phyloP scores from a whole-genome alignment of 78 protist genomes.

The Cyanophora paradoxa region DNA sequence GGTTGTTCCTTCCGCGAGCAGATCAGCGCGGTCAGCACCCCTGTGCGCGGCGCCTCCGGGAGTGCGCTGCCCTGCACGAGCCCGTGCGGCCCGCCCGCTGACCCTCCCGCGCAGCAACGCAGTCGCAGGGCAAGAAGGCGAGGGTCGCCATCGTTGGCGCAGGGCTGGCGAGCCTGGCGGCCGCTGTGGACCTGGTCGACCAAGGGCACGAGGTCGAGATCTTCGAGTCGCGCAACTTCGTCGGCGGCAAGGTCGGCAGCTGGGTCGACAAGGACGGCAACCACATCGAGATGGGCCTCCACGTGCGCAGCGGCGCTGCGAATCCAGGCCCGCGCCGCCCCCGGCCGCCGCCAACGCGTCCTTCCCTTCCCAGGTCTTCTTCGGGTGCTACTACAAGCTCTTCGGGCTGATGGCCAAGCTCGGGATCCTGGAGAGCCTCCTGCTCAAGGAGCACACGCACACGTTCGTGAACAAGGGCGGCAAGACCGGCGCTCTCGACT shows the following conservation, averaged over 20 bases:
- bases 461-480: conserved; percentile 30
- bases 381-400: conserved; percentile 42
- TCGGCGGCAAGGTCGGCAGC: conserved; percentile 25
- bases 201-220: conserved; percentile 32
- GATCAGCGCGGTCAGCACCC: too few species aligned
- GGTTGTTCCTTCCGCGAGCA: too few species aligned
- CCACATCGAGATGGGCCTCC: conserved; percentile 44
- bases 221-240: conserved; percentile 25
- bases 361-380: too few species aligned
- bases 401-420: conserved; percentile 16
- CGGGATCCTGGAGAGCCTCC: neutral
- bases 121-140: too few species aligned
- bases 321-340: too few species aligned
- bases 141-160: conserved; percentile 23
- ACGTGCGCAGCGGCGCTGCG: too few species aligned
- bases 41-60: too few species aligned
- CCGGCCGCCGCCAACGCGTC: too few species aligned
- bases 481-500: conserved; percentile 24
- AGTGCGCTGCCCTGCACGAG: too few species aligned
- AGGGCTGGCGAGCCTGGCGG: conserved; percentile 31
- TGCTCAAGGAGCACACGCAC: conserved; percentile 32
- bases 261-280: conserved; percentile 35
- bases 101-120: too few species aligned
- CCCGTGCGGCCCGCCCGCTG: too few species aligned
- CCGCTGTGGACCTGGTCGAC: conserved; percentile 33